Base-by-base conservation (phyloP, 2,329 filamentous ascomycete genomes). In the Aspergillus clavatus region DNA sequence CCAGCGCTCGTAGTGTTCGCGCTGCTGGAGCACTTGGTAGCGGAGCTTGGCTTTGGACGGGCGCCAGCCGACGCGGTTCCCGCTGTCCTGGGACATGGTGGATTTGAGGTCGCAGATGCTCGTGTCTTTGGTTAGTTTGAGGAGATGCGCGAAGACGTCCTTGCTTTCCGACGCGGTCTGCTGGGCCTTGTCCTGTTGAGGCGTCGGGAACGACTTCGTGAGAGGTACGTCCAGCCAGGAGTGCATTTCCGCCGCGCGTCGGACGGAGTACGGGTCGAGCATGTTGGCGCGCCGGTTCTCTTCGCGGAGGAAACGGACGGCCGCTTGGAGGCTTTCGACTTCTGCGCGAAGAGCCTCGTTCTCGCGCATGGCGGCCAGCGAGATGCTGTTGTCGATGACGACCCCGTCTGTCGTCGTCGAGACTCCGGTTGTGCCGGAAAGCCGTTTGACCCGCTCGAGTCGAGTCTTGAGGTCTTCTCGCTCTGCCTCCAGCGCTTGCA, bases 1-100 rank as follows among this genome's bases (percentile, higher is more conserved):
- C 70, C 72, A 73, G 45, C 68, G 68, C 49, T 73, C 70, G 50
- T 71, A 71, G 38, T 72, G 63, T 48, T 73, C 71, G 26, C 71
- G 68, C 42, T 72, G 70, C 29, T 66, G 65, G 5, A 73, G 65
- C 4, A 70, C 62, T 46, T 69, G 68, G 51, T 72, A 73, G 7
- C 66, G 61, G 14, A 69, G 63, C 22, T 69, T 71, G 16, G 68
- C 64, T 41, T 71, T 71, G 3, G 65, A 55, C 6, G 71, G 67
- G 18, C 70, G 66, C 70, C 71, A 72, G 18, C 60, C 54, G 10
- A 58, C 54, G 38, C 65, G 66, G 43, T 55, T 64, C 26, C 43
- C 21, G 18, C 42, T 50, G 19, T 58, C 55, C 14, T 55, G 38
- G 8, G 55, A 52, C 41, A 63, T 46, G 14, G 64, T 66, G 10